Conservation (phyloP, 1,284 basidiomycete species). For the Microbotryum saponariae region DNA sequence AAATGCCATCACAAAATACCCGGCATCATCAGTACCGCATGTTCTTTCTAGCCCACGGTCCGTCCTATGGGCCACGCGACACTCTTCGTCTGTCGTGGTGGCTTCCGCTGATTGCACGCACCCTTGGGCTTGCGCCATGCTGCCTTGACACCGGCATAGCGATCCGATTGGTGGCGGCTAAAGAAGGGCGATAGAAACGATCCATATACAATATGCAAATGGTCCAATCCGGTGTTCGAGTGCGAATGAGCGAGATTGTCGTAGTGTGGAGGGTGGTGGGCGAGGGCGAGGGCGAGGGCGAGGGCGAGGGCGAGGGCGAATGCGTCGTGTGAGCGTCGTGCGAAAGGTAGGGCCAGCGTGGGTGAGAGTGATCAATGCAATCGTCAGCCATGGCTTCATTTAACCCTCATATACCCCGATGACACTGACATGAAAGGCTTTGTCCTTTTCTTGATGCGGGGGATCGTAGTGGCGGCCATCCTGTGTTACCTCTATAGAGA, state of each 20-base stretch:
- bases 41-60: conserved; percentile 10
- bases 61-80: too few relatives aligned
- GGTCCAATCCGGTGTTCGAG: not conserved
- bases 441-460: conserved; percentile 93
- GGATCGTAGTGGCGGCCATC: conserved; percentile 47
- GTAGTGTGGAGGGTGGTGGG: not conserved
- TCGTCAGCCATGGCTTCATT: not conserved
- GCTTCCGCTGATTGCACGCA: conserved; percentile 2
- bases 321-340: not conserved
- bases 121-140: conserved; percentile 67
- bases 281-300: conserved; percentile 2
- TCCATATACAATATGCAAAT: not conserved
- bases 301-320: not conserved
- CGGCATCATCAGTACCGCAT: not conserved
- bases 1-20: not conserved
- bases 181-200: conserved; percentile 9
- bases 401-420: too few relatives aligned
- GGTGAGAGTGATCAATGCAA: not conserved
- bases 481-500: too few relatives aligned
- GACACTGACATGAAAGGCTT: conserved; percentile 80
- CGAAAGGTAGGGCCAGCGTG: not conserved
- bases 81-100: not conserved
- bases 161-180: conserved; percentile 93
- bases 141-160: conserved; percentile 90
- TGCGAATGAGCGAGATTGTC: not conserved